Evolutionary conservation across 1,284 basidiomycete genomes (phyloP).

Genomic region (Mycena sp.): DNA sequence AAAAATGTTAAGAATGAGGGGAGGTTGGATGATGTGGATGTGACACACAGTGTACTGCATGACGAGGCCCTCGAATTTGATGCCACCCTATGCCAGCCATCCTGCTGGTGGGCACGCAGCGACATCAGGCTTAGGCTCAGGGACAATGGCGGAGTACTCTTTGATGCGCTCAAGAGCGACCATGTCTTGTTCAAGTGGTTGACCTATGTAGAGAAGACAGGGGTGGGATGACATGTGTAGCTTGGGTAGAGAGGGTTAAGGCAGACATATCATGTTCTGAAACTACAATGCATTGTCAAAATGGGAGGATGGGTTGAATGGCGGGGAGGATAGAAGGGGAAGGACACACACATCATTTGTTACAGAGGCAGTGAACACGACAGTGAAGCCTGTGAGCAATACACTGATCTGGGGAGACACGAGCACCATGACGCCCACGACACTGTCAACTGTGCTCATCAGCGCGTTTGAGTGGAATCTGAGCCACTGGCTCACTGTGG

Average conservation of each 20-base stretch:
- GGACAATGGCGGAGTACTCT: conserved; percentile 88
- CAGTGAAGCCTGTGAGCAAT: conserved; percentile 83
- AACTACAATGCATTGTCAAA: no score
- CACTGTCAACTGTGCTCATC: conserved; percentile 79
- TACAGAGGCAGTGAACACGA: conserved; percentile 83
- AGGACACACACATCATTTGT: conserved; percentile 69
- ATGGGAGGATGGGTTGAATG: no score
- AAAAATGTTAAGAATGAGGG: no score
- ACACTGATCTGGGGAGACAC: conserved; percentile 77
- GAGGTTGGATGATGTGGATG: no score
- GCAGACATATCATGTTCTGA: conserved; percentile 5
- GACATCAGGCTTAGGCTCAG: no score
- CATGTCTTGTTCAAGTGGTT: conserved; percentile 44
- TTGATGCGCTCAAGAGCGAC: conserved; percentile 92
- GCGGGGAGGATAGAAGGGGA: background rate
- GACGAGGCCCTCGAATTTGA: no score
- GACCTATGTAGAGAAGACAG: background rate
- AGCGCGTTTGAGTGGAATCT: conserved; percentile 85
- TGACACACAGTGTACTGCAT: no score
- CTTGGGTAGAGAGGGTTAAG: no score
- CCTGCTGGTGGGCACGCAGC: no score
- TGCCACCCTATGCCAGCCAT: no score
- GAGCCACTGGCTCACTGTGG: conserved; percentile 84
- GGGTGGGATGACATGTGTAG: no score
- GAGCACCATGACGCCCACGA: conserved; percentile 75